Evolutionary conservation across 2,329 filamentous ascomycete genomes (phyloP), one percentile per base, ranked within the genome.

Genomic region (Acrocalymma vagum): DNA sequence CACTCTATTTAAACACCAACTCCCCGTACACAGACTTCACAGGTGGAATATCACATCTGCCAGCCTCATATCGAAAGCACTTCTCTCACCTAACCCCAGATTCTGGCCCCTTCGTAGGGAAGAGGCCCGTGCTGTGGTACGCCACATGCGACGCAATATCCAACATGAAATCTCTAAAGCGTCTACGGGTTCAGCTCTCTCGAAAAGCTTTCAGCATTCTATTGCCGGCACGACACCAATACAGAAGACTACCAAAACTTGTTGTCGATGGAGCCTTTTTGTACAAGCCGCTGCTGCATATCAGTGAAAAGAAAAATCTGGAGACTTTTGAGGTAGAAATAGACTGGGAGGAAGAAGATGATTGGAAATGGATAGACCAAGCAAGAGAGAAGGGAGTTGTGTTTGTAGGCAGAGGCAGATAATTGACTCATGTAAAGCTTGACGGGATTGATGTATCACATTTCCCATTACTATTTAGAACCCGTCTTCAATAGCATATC

Each of bases 301-400:
- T 28, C 9, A 25, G 17, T n/a, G 20, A 15, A 14, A 28, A 18
- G 17, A 34, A 18, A 16, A 16, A 28, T 14, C 20, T 44, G 23
- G 28, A 44, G 15, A 22, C 18, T 7, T 44, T 28, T 33, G 35
- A 44, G 24, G 41, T 44, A 15, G 23, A 35, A 16, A 23, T 44
- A 10, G 41, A 44, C 29, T 44, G 41, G 41, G 23, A 29, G 11
- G 41, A 44, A 11, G 22, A 27, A 9, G 39, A 36, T 32, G 29
- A 31, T 24, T 24, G 22, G 4, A 33, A 30, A 13, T n/a, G n/a
- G n/a, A n/a, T n/a, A n/a, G n/a, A n/a, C n/a, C n/a, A n/a, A n/a
- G n/a, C n/a, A n/a, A n/a, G n/a, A n/a, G 29, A 44, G 9, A 23
- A 15, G 18, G 36, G 14, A 16, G 38, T 38, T 16, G 15, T 11